Conservation (phyloP, 2,329 filamentous ascomycete species). For the Xylariales sp. region DNA sequence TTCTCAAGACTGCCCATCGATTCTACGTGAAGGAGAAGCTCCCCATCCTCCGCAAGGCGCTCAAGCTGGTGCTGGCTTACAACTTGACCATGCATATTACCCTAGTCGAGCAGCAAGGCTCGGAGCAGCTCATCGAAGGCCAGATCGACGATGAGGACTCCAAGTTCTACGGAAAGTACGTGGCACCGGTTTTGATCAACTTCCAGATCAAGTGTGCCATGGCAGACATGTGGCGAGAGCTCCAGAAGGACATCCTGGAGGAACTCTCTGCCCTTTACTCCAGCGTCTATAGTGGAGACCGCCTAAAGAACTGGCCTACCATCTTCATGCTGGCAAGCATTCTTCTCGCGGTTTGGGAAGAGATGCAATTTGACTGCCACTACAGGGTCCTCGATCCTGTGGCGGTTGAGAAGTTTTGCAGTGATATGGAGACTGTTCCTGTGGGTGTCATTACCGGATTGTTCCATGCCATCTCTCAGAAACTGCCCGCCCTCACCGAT, state of each 20-base stretch:
- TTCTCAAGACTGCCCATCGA: conserved; percentile 91
- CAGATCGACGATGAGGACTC: conserved; percentile 83
- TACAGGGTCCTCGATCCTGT: conserved; percentile 84
- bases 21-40: conserved; percentile 87
- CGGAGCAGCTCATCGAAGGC: conserved; percentile 72
- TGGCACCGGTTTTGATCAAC: conserved; percentile 98
- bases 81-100: conserved; percentile 94
- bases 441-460: conserved; percentile 95
- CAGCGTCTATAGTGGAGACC: conserved; percentile 96
- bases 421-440: conserved; percentile 92
- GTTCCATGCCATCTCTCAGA: conserved; percentile 97
- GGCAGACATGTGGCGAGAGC: conserved; percentile 96
- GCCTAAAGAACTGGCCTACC: conserved; percentile 97
- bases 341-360: conserved; percentile 90
- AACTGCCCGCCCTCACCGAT: conserved; percentile 85
- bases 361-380: conserved; percentile 98
- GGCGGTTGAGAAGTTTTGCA: conserved; percentile 90
- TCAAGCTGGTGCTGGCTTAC: conserved; percentile 93
- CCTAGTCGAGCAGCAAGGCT: conserved; percentile 83
- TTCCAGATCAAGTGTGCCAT: conserved; percentile 98
- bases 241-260: conserved; percentile 93
- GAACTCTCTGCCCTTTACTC: conserved; percentile 90
- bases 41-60: conserved; percentile 86
- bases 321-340: conserved; percentile 97
- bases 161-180: conserved; percentile 83